Percentiles rank a stretch among this genome's conserved stretches.
phyloP scores from a whole-genome alignment of 257 asterid genomes.

The Forsythia suspensa region DNA sequence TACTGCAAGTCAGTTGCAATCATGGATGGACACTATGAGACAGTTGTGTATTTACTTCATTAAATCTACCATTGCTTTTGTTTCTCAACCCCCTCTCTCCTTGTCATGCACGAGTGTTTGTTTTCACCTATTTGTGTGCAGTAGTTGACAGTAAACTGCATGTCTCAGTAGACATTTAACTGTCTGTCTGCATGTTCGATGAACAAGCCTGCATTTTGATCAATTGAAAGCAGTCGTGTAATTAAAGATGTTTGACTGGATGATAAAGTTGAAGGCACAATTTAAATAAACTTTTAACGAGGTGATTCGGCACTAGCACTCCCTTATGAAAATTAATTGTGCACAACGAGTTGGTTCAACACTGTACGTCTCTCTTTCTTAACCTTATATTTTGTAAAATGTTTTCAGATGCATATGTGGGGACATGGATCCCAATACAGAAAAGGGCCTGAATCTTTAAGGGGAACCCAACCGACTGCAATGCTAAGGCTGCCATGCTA shows the following conservation, averaged over 20 bases:
- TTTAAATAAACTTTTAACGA: neutral
- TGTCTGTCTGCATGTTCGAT: neutral
- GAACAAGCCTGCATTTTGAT: neutral
- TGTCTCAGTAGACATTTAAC: neutral
- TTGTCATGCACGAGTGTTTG: neutral
- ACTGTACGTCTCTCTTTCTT: neutral
- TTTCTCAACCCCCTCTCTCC: neutral
- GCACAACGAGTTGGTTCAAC: no score
- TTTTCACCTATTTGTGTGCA: neutral
- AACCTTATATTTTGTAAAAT: neutral
- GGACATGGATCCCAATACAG: constrained; percentile 90
- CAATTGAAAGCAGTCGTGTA: neutral
- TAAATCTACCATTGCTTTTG: neutral
- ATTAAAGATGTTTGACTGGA: no score
- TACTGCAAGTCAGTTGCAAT: neutral
- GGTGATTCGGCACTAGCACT: no score
- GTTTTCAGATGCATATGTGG: constrained; percentile 86
- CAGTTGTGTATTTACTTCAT: neutral
- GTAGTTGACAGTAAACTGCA: neutral
- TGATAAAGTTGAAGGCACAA: neutral
- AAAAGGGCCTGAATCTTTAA: constrained; percentile 74
- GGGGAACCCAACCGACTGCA: constrained; percentile 72
- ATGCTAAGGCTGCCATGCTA: constrained; percentile 83
- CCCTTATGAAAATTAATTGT: no score
- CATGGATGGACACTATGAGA: neutral